phyloP scores from a whole-genome alignment of 768 basidiomycete species.

The Amanita pseudoporphyria region DNA sequence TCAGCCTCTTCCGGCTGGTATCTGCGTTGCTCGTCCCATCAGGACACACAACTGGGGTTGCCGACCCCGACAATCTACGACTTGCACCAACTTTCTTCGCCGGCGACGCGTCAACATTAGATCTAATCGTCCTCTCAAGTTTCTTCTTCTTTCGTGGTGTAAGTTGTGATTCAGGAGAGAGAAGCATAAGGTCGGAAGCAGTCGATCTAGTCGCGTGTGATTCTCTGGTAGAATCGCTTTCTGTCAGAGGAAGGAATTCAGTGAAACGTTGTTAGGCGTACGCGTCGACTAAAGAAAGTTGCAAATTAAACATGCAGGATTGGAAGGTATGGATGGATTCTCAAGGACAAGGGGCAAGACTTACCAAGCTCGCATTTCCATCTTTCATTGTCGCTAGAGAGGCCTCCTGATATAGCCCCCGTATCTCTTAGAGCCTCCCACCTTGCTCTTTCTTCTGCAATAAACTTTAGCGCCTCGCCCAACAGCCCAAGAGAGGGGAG shows the following conservation, averaged over 20 bases:
- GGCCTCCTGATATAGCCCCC: slow-evolving; percentile 8
- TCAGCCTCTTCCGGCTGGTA: not conserved
- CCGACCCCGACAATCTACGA: not conserved
- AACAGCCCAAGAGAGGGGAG: slow-evolving; percentile 52
- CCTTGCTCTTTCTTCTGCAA: slow-evolving; percentile 59
- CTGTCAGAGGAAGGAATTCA: slow-evolving; percentile 2
- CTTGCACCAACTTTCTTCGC: slow-evolving; percentile 1
- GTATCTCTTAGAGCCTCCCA: slow-evolving; percentile 38
- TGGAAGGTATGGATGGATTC: not conserved
- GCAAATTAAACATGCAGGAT: not conserved
- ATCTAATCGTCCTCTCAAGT: slow-evolving; percentile 9
- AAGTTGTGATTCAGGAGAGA: not conserved
- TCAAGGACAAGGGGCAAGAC: slow-evolving; percentile 12
- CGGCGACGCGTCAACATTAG: slow-evolving; percentile 5
- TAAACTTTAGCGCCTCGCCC: slow-evolving; percentile 65
- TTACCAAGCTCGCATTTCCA: slow-evolving; percentile 31
- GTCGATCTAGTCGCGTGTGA: not conserved
- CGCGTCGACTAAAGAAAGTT: slow-evolving; percentile 8
- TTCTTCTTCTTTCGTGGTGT: slow-evolving; percentile 5
- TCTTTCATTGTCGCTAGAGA: slow-evolving; percentile 10
- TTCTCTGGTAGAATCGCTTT: slow-evolving; percentile 3
- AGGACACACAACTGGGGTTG: slow-evolving; percentile 2
- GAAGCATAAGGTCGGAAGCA: slow-evolving; percentile 3
- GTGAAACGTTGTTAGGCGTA: slow-evolving; percentile 1
- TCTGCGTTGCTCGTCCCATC: slow-evolving; percentile 1